Conservation (phyloP, 192 early-diverging fungal species). For the Anaeromyces robustus region DNA sequence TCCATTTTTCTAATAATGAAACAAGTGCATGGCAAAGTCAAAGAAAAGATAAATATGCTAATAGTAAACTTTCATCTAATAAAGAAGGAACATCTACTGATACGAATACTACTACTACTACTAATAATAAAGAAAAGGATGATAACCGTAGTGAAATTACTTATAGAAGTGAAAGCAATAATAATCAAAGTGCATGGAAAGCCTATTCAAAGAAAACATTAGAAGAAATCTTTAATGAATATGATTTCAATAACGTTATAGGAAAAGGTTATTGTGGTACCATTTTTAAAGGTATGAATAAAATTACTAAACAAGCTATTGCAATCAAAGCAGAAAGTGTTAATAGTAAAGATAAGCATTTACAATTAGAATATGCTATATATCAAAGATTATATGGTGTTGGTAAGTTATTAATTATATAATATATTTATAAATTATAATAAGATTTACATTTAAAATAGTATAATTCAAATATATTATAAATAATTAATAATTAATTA, state of each 20-base stretch:
- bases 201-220: background rate
- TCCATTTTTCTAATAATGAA: background rate
- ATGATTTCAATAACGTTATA: background rate
- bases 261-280: background rate
- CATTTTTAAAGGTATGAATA: background rate
- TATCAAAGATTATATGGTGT: background rate
- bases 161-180: background rate
- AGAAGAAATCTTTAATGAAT: background rate
- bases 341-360: background rate
- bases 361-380: background rate
- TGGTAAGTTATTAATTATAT: background rate
- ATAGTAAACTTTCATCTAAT: background rate
- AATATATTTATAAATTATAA: no score
- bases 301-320: background rate
- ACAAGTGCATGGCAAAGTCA: background rate
- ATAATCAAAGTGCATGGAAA: background rate
- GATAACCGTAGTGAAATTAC: background rate
- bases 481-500: no score
- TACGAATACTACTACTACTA: background rate
- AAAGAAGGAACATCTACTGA: background rate
- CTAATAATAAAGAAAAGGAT: background rate
- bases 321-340: background rate
- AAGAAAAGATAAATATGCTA: background rate
- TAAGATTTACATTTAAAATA: no score
- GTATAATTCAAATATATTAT: no score